Percentiles rank a stretch among this genome's conserved stretches.
phyloP scores from a whole-genome alignment of 2,329 filamentous ascomycete species.

The Exophiala mesophila region DNA sequence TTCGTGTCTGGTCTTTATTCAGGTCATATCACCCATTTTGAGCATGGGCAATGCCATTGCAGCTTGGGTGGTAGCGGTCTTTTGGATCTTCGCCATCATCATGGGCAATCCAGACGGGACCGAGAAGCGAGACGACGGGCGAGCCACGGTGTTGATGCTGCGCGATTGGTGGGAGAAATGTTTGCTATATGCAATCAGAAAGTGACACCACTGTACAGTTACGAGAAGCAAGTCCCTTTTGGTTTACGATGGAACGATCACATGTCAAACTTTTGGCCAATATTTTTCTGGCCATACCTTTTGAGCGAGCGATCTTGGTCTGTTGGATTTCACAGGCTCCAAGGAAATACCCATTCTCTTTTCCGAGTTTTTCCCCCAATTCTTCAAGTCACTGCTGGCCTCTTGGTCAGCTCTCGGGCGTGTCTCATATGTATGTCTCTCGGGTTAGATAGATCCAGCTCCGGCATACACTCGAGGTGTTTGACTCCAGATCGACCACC shows the following conservation, averaged over 20 bases:
- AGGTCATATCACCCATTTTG: constrained; percentile 52
- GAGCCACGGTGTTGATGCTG: constrained; percentile 54
- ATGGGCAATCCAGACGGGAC: constrained; percentile 59
- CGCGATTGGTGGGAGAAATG: constrained; percentile 58
- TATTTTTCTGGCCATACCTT: not conserved
- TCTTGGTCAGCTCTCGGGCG: not conserved
- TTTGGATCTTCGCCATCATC: constrained; percentile 59
- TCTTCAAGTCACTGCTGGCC: not conserved
- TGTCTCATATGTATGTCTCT: no score
- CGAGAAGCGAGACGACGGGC: constrained; percentile 57
- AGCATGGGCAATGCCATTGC: constrained; percentile 53
- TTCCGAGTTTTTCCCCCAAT: not conserved
- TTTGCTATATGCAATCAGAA: constrained; percentile 40
- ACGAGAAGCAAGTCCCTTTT: not conserved
- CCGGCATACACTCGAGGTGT: no score
- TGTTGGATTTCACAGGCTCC: not conserved
- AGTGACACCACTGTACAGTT: constrained; percentile 10
- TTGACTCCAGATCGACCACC: no score
- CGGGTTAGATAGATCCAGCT: no score
- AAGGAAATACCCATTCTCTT: not conserved
- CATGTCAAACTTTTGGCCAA: not conserved
- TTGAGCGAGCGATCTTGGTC: not conserved
- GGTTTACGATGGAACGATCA: constrained; percentile 8
- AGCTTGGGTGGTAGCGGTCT: constrained; percentile 56
- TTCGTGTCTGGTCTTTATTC: constrained; percentile 47